Base-by-base conservation (phyloP, 106 monocot genomes). In the Phalaenopsis aphrodite region DNA sequence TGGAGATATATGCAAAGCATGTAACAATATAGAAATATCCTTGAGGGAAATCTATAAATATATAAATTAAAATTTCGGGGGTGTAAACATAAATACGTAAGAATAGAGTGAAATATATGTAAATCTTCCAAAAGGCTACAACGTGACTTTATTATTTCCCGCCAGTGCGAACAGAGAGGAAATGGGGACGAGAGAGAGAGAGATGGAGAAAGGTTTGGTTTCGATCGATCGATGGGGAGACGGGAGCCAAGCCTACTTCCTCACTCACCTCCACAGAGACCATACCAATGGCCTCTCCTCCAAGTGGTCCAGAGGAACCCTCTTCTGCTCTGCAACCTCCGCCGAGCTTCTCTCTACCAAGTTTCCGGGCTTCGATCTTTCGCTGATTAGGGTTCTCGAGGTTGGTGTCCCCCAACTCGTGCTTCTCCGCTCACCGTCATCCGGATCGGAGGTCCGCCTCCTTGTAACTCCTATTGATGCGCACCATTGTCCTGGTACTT, bases 181-280 rank as follows among this genome's bases (percentile, higher is more conserved):
- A 48, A 5, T 12, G 69, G 14, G 71, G 16, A 69, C 6, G 48
- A 48, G 45, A 0, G 42, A 71, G n/a, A 19, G 5, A 15, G 23
- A 21, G 23, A 84, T 90, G 85, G 90, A 88, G 49, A 82, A 82
- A 42, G 86, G 90, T 1, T 64, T 92, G 87, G 85, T 95, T 65
- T 79, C 95, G 68, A 81, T 95, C 64, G 95, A 95, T 67, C 80
- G 89, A 72, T 95, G 92, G 89, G 74, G 57, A n/a, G 89, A 86
- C 55, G 80, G 56, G 5, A 91, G 89, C 91, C 87, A 91, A 77
- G 95, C 88, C 30, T 95, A 93, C 89, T 95, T 93, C 86, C 90
- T 95, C 42, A 93, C 93, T 17, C 95, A 93, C 83, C 93, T 95
- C 83, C 95, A 95, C 81, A 83, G 91, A 65, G 95, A 95, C 77